Evolutionary conservation across 2,329 filamentous ascomycete species (phyloP).

Genomic region (Colletotrichum phormii): DNA sequence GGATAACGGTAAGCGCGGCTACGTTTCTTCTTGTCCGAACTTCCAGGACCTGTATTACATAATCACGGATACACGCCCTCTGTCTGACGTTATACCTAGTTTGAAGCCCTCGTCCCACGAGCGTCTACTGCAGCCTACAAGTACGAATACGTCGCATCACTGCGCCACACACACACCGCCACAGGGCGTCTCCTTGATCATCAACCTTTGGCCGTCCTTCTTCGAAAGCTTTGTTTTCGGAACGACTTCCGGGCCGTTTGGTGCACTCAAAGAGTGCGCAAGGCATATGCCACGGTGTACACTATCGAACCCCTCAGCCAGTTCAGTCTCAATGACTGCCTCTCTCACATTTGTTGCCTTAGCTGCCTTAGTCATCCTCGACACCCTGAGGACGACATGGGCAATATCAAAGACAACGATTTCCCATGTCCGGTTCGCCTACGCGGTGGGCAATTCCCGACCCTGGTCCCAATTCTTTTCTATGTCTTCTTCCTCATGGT

Average conservation of each 20-base stretch:
- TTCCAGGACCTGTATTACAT: not conserved
- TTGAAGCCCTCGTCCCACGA: not conserved
- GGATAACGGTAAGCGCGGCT: not conserved
- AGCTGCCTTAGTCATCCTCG: not conserved
- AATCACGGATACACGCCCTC: not conserved
- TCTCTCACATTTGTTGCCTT: not conserved
- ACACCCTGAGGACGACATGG: not conserved
- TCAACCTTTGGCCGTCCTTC: not conserved
- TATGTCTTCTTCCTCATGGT: not conserved
- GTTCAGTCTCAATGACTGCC: not conserved
- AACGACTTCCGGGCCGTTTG: not conserved
- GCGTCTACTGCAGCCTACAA: not conserved
- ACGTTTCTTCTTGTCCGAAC: not conserved
- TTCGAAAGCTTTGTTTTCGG: constrained; percentile 1
- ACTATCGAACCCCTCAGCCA: not conserved
- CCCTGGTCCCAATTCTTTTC: not conserved
- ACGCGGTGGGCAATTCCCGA: not conserved
- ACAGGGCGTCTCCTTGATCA: not conserved
- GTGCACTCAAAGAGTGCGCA: not conserved
- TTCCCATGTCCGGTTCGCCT: not conserved
- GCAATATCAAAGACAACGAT: not conserved
- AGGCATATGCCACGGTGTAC: not conserved
- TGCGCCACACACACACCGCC: not conserved
- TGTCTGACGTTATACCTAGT: not conserved
- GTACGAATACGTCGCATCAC: not conserved